Evolutionary conservation across 306 rosid species (phyloP).

Genomic region (Quercus rubra): DNA sequence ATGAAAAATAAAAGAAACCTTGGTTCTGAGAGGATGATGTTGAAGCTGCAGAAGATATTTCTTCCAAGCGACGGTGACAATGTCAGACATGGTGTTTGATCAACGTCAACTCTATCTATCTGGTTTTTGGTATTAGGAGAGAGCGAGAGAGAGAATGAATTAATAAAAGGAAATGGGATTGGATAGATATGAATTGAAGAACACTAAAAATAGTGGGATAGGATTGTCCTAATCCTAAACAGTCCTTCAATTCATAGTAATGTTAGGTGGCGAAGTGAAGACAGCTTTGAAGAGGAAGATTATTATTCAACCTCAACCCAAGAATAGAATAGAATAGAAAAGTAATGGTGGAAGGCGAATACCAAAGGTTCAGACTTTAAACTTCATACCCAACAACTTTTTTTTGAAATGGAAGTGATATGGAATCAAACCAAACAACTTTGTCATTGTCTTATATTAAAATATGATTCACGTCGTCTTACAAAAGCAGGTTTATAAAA

Average conservation of each 20-base stretch:
- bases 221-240: background rate
- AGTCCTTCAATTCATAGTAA: too few relatives aligned
- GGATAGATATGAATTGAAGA: background rate
- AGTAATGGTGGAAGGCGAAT: too few relatives aligned
- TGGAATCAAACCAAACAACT: too few relatives aligned
- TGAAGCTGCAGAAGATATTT: conserved; percentile 75
- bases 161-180: background rate
- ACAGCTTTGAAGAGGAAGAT: background rate
- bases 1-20: conserved; percentile 41
- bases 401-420: too few relatives aligned
- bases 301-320: too few relatives aligned
- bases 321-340: too few relatives aligned
- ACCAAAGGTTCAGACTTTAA: too few relatives aligned
- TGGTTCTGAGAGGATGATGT: conserved; percentile 83
- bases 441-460: too few relatives aligned
- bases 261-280: conserved; percentile 3
- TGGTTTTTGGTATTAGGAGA: conserved; percentile 1
- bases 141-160: background rate
- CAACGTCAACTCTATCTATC: conserved; percentile 14
- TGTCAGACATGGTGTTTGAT: conserved; percentile 61
- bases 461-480: too few relatives aligned
- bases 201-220: background rate
- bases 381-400: too few relatives aligned
- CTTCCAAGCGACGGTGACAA: conserved; percentile 54
- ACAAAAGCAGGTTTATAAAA: too few relatives aligned